A percentile compares a stretch with the other conserved stretches of the same genome.
Conservation (phyloP, 1,139 yeast genomes). For the Pichia sp. region DNA sequence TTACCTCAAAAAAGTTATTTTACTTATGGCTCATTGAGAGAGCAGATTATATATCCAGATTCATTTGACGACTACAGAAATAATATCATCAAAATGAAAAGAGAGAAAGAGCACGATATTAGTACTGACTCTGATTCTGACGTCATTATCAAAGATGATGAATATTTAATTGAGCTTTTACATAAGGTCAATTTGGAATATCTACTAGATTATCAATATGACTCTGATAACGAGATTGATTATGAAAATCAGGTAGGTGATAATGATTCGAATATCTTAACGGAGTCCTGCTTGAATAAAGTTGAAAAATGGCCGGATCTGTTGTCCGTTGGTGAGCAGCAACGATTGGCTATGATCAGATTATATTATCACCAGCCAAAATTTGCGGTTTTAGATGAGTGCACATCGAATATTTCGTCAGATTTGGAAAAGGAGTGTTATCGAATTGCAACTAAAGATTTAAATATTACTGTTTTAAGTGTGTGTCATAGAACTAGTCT, state of each 20-base stretch:
- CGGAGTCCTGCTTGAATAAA: constrained; percentile 38
- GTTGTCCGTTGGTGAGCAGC: constrained; percentile 86
- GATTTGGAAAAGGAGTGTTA: constrained; percentile 90
- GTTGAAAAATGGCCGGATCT: constrained; percentile 85
- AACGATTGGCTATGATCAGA: constrained; percentile 88
- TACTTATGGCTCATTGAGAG: constrained; percentile 66
- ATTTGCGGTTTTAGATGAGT: constrained; percentile 91
- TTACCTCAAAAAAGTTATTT: constrained; percentile 90
- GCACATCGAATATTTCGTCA: constrained; percentile 90
- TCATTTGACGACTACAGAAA: constrained; percentile 48
- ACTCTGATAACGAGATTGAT: constrained; percentile 5
- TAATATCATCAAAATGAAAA: constrained; percentile 22
- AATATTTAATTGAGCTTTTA: constrained; percentile 55
- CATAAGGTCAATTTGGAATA: constrained; percentile 52
- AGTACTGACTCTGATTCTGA: neutral
- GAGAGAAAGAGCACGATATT: neutral
- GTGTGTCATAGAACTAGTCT: constrained; percentile 90
- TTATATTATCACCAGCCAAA: constrained; percentile 84
- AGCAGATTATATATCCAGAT: constrained; percentile 85
- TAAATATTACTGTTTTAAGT: constrained; percentile 77
- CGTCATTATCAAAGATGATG: constrained; percentile 39
- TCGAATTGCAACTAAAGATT: constrained; percentile 59
- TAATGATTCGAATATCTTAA: constrained; percentile 6
- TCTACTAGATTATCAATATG: constrained; percentile 27
- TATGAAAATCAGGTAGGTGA: neutral